Evolutionary conservation across 305 asterid genomes (phyloP), one percentile per base, ranked within the genome.

Genomic region (Fraxinus sp.): DNA sequence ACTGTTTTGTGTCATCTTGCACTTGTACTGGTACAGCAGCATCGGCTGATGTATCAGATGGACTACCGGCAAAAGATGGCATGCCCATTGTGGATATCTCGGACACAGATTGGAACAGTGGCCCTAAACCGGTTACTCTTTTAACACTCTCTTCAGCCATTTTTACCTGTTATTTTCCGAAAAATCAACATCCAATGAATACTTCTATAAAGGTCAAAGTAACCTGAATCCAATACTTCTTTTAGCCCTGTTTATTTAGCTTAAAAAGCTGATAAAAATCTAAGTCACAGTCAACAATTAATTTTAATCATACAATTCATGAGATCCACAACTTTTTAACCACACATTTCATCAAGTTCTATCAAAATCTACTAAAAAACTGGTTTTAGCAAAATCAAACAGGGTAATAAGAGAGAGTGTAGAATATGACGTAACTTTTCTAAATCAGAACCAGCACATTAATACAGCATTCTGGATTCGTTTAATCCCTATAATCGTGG

Each of bases 71-170:
- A 82, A 90, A 92, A 79, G 95, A 83, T 41, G 97, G 92, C 85
- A 90, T 78, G 83, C 86, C 82, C 62, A 91, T 77, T 59, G 96
- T 76, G 46, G 97, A 89, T 20, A 92, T 88, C 81, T 91, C 97
- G 16, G 97, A 87, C 97, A 92, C 89, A 7, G 95, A 91, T 77
- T 95, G 98, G 88, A 95, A 90, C 33, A 93, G 80, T 24, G 98
- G 92, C 84, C 92, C 91, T 88, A 94, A 74, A 14, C 98, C 99
- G 5, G 98, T 93, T 30, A 96, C 93, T 85, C 98, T 88, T 86
- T 96, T 96, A 55, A 96, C 99, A 0, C 93, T 88, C 83, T 91
- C 98, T 88, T 96, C 99, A 0, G 98, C 99, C 93, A 91, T 91
- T 83, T 88, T 91, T 83, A 91, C 94, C 94, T 91, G 89, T 76